Percentiles rank a stretch among this genome's conserved stretches.
Conservation (phyloP, 805 yeast species). For the Wickerhamiella brachini region DNA sequence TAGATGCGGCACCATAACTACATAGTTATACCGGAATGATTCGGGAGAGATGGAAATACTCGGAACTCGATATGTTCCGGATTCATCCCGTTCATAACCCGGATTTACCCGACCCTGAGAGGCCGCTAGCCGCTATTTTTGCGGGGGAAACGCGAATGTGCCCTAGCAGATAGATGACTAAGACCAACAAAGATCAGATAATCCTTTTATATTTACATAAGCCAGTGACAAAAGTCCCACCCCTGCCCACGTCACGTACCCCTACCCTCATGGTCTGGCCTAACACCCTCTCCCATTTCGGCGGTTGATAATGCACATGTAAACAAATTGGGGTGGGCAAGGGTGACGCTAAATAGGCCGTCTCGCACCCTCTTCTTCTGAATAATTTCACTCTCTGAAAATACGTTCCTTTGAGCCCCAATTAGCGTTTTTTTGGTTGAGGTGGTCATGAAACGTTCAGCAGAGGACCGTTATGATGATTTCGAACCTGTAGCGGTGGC, state of each 20-base stretch:
- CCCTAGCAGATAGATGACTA: too few species aligned
- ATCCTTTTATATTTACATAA: too few species aligned
- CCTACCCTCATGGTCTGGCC: too few species aligned
- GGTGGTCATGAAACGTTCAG: slow-evolving; percentile 8
- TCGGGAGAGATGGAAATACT: neutral
- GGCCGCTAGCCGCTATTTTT: too few species aligned
- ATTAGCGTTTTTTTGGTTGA: neutral
- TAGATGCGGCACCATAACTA: neutral
- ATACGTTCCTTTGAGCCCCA: neutral
- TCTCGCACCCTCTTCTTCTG: neutral
- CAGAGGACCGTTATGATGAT: slow-evolving; percentile 5
- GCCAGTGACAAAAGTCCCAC: too few species aligned
- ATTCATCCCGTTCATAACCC: too few species aligned
- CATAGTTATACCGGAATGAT: neutral
- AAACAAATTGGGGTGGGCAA: neutral
- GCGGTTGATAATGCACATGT: neutral
- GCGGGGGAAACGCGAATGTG: too few species aligned
- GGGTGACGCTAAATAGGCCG: neutral
- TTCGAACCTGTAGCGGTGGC: neutral
- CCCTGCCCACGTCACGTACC: too few species aligned
- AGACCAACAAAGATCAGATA: too few species aligned
- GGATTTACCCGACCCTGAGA: too few species aligned
- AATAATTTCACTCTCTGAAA: neutral
- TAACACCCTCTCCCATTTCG: neutral
- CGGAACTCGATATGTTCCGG: neutral